Evolutionary conservation across 805 yeast genomes (phyloP), one percentile per base, ranked within the genome.

Genomic region (Blastobotrys americana): DNA sequence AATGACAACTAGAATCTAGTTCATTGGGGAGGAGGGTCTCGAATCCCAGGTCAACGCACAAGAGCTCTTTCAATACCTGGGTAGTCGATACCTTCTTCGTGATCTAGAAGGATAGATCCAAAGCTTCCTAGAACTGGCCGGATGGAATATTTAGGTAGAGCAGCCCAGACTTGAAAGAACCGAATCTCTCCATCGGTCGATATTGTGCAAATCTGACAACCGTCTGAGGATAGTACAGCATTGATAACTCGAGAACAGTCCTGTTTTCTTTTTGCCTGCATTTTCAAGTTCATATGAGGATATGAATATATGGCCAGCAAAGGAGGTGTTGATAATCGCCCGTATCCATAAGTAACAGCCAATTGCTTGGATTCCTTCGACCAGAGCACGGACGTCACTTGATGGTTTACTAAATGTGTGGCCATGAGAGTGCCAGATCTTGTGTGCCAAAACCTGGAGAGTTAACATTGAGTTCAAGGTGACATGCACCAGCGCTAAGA

Each of bases 331-430:
- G 68, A 71, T 2, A 63, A 55, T 42, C 76, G 77, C 6, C 87
- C 81, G 58, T 81, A 87, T 0, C 97, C 97, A 66, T 80, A 88
- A 0, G 95, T 84, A 0, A 83, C 90, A 10, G 77, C 78, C 2
- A 88, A 61, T 55, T 88, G 86, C 47, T 74, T 76, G 44, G 70
- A 69, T 21, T 70, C 69, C 13, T 61, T 64, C 1, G 90, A 82
- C 97, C 97, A 88, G 17, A 76, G 67, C 33, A 88, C 61, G 0
- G 94, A 76, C 0, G 96, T 87, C 3, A 88, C 73, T 58, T 89
- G 97, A 1, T 84, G 82, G 19, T 70, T 70, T 1, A 93, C 80
- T 37, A 71, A 66, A 35, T 70, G 59, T 19, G 79, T 68, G 5
- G 72, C 67, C 23, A 88, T 64, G 23, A 85, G 60, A 0, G 94